Base-by-base conservation (phyloP, 1,284 basidiomycete species). In the Cutaneotrichosporon cutaneum region DNA sequence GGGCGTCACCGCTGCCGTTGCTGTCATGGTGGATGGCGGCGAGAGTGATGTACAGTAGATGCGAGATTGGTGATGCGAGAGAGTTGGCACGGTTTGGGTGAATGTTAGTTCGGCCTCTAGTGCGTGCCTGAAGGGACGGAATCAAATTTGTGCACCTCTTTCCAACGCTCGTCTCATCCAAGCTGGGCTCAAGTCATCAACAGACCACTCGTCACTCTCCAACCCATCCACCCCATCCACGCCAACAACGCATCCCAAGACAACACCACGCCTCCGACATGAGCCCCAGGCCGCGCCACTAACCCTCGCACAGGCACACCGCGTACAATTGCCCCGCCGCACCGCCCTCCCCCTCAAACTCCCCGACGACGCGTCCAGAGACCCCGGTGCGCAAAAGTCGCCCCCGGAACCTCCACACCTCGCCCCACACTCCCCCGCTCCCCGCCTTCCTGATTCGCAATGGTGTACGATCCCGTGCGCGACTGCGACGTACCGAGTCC, bases 391-490 rank as follows among this genome's bases (percentile, higher is more conserved):
- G 45, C 45, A 47, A 47, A 47, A 47, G 45, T 16, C 24, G 22
- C 45, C 45, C 45, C 6, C 45, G 8, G 8, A 9, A 7, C 22
- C 22, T 47, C 45, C 45, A 24, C 45, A 47, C 22, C 13, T 22
- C 16, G 14, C 24, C 39, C 27, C 39, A n/a, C 18, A 33, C n/a
- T 35, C 32, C 51, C 13, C 11, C 50, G 10, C 45, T 13, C 4
- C 8, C 50, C 18, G 4, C 26, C 27, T 33, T 9, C 27, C 26
- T 21, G 2, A 22, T 13, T 6, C 24, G 42, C 39, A 14, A 78
- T 78, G 77, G 72, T 75, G 33, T 78, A 78, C 66, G 77, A 78
- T 58, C 77, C 77, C 8, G 69, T 78, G 5, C 61, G 77, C 22
- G 77, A 78, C 63, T 70, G 73, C 59, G 75, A 77, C 44, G 62